phyloP scores from a whole-genome alignment of 2,329 filamentous ascomycete species.

The Hypoxylon sp. region DNA sequence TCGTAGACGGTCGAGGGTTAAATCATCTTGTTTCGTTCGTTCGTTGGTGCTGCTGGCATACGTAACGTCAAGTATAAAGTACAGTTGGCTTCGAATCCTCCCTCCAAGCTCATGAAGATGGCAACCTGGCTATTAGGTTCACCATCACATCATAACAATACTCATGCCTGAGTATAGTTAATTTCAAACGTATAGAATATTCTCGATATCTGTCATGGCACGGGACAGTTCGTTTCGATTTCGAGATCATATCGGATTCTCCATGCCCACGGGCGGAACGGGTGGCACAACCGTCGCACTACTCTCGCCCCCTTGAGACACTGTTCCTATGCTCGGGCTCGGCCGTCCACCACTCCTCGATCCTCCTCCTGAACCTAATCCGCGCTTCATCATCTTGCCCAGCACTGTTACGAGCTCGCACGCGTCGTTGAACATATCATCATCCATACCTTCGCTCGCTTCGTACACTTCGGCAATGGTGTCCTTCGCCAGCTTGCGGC shows the following conservation, averaged over 20 bases:
- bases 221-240: not conserved
- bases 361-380: slow-evolving; percentile 58
- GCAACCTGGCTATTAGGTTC: not conserved
- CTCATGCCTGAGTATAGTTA: not conserved
- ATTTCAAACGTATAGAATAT: not conserved
- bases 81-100: not conserved
- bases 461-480: slow-evolving; percentile 94
- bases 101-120: not conserved
- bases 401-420: slow-evolving; percentile 89
- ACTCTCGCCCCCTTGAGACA: slow-evolving; percentile 33
- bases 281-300: slow-evolving; percentile 38
- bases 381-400: slow-evolving; percentile 89
- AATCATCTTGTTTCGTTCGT: not conserved
- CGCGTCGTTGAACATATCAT: slow-evolving; percentile 94
- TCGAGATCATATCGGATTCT: slow-evolving; percentile 49
- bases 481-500: slow-evolving; percentile 81
- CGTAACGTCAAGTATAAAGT: not conserved
- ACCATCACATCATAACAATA: not conserved
- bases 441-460: slow-evolving; percentile 91
- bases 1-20: not conserved
- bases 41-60: not conserved
- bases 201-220: not conserved
- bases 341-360: slow-evolving; percentile 30
- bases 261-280: slow-evolving; percentile 46
- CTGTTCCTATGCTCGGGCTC: slow-evolving; percentile 28